phyloP scores from a whole-genome alignment of 2,329 filamentous ascomycete genomes.

The Fusarium foetens region DNA sequence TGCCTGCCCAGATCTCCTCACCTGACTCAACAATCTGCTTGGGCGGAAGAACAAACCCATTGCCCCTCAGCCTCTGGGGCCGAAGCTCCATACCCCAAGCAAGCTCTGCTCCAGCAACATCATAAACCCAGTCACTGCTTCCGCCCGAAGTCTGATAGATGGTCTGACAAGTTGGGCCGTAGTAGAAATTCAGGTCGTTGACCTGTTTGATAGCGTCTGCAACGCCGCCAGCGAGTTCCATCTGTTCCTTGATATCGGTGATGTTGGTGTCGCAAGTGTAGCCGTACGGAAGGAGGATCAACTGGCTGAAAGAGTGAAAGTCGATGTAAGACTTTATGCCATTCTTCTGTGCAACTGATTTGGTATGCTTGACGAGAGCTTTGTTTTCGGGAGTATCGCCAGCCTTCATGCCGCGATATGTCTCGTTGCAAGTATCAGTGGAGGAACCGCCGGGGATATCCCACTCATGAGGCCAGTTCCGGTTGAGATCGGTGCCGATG shows the following conservation, averaged over 20 bases:
- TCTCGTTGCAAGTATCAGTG: slow-evolving; percentile 61
- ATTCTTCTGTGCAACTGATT: slow-evolving; percentile 47
- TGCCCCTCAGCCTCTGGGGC: slow-evolving; percentile 43
- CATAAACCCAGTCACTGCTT: slow-evolving; percentile 58
- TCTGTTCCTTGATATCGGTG: slow-evolving; percentile 59
- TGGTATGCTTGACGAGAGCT: slow-evolving; percentile 53
- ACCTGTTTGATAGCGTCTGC: slow-evolving; percentile 61
- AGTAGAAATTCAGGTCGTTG: slow-evolving; percentile 53
- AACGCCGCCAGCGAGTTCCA: slow-evolving; percentile 59
- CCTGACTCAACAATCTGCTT: slow-evolving; percentile 55
- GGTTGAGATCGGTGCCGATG: slow-evolving; percentile 66
- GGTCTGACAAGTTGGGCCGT: slow-evolving; percentile 67
- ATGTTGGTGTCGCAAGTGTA: slow-evolving; percentile 64
- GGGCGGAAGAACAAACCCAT: slow-evolving; percentile 29
- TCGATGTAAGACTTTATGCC: slow-evolving; percentile 72
- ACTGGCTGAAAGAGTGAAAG: slow-evolving; percentile 71
- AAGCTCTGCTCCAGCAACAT: slow-evolving; percentile 55
- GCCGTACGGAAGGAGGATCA: slow-evolving; percentile 67
- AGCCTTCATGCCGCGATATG: slow-evolving; percentile 56
- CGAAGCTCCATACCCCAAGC: slow-evolving; percentile 55
- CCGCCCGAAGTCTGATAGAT: slow-evolving; percentile 67
- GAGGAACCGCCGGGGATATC: slow-evolving; percentile 60
- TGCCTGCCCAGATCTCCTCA: slow-evolving; percentile 57
- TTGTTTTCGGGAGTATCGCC: slow-evolving; percentile 62
- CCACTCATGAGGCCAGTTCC: slow-evolving; percentile 70